Base-by-base conservation (phyloP, 2,329 filamentous ascomycete genomes). In the Macroventuria anomochaeta region DNA sequence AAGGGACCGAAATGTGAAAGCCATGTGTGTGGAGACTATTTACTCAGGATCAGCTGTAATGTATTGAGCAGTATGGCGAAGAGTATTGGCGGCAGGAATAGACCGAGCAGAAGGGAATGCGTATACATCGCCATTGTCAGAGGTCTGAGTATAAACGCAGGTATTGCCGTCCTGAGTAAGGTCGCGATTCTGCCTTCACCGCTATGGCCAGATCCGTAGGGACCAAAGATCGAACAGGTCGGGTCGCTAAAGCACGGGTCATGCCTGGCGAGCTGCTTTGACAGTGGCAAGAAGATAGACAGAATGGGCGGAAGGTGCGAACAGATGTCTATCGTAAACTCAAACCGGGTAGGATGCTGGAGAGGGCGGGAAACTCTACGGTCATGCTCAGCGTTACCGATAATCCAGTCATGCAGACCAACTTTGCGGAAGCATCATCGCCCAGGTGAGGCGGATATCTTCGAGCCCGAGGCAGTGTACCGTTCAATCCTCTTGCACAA, bases 331-430 rank as follows among this genome's bases (percentile, higher is more conserved):
- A 23, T 23, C n/a, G 18, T 18, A 15, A 48, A 53, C 0, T 20
- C 21, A 1, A 26, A 18, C 10, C 53, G 29, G 3, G n/a, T 36
- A 12, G 42, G 37, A 25, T 39, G 42, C n/a, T 15, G 32, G 13
- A 39, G 39, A 11, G n/a, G 21, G 7, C n/a, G n/a, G 5, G 44
- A 5, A 6, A 25, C 44, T 25, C 55, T 31, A 25, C 37, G 29
- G 13, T 57, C 55, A 15, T 54, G 50, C 7, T 29, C 36, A 7
- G 46, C 3, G 2, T 51, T 39, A 10, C 46, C 40, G 17, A 57
- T 54, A 18, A 50, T 39, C 50, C 50, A 57, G 37, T 57, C 50
- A 12, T 57, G 44, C 26, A 57, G 55, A 50, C 12, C 50, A 50
- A 26, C 41, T 51, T 13, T 50, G 44, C 11, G 41, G 46, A 4